These are phyloP conservation scores for Stephanocyclus meneghinianus DNA, from an alignment of 352 stramenopile species.

Conservation along the genomic window DNA sequence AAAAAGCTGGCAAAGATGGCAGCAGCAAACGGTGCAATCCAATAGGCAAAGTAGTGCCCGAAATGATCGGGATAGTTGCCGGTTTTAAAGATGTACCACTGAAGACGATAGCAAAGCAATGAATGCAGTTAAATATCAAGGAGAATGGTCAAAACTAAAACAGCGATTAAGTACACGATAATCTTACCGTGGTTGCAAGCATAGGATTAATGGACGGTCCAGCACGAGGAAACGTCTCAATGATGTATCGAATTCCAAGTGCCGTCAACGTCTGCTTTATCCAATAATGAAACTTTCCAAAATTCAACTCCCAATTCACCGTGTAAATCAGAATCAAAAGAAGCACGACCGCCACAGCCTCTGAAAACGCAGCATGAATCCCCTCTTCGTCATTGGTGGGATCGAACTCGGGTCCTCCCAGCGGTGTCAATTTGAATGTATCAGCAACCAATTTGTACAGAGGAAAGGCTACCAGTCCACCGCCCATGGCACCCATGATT, in stretches of 20 bases:
- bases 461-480: conserved; percentile 77
- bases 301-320: conserved; percentile 81
- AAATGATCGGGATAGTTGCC: conserved; percentile 63
- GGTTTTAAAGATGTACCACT: conserved; percentile 70
- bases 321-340: conserved; percentile 77
- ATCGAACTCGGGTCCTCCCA: conserved; percentile 72
- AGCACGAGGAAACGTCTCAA: conserved; percentile 72
- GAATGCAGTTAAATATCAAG: background rate
- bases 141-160: background rate
- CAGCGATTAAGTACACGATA: background rate
- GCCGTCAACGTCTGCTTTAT: conserved; percentile 81
- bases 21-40: conserved; percentile 61
- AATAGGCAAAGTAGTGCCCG: conserved; percentile 81
- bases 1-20: conserved; percentile 63
- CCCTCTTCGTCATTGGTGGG: conserved; percentile 51
- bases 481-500: conserved; percentile 68
- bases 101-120: background rate
- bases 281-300: conserved; percentile 79
- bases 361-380: conserved; percentile 51
- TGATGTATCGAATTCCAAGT: conserved; percentile 77
- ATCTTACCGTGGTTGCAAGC: conserved; percentile 63
- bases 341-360: conserved; percentile 72
- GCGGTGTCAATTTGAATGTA: conserved; percentile 29
- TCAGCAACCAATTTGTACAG: conserved; percentile 38
- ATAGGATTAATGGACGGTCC: conserved; percentile 83